Evolutionary conservation across 768 basidiomycete species (phyloP).

Genomic region (Tylopilus plumbeoviolaceoides): DNA sequence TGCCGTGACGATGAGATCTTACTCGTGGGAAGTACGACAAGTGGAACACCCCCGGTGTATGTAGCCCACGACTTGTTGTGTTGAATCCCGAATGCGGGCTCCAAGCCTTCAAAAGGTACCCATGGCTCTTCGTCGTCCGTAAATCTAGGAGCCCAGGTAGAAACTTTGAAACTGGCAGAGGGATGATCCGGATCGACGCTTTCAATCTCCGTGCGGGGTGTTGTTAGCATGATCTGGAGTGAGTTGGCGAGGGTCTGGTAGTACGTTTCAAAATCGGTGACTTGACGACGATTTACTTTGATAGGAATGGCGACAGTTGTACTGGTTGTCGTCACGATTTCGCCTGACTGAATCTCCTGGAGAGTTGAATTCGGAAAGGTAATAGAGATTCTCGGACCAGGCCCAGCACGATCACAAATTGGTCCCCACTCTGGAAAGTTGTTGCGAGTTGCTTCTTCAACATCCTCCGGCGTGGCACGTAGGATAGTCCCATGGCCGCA

Average conservation of each 20-base stretch:
- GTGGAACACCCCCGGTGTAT: constrained; percentile 1
- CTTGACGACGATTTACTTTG: no score
- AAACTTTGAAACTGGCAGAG: neutral
- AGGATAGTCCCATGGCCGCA: no score
- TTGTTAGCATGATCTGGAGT: neutral
- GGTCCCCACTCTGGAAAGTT: no score
- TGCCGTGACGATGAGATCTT: neutral
- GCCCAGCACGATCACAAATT: no score
- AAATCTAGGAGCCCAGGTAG: neutral
- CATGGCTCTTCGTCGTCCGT: constrained; percentile 17
- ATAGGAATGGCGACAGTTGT: no score
- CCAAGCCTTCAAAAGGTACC: constrained; percentile 16
- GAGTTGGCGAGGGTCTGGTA: constrained; percentile 7
- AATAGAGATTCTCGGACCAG: no score
- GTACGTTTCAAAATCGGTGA: no score
- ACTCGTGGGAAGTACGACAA: constrained; percentile 1
- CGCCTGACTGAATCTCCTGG: no score
- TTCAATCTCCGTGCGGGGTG: neutral
- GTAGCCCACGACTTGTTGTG: neutral
- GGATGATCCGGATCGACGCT: constrained; percentile 6
- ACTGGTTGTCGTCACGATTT: no score
- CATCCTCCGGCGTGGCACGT: no score
- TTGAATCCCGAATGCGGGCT: neutral
- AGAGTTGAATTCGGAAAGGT: no score
- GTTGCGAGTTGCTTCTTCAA: no score